These are phyloP conservation scores for Parastagonospora nodorum DNA, from an alignment of 2,329 filamentous ascomycete genomes.

Conservation along the genomic window DNA sequence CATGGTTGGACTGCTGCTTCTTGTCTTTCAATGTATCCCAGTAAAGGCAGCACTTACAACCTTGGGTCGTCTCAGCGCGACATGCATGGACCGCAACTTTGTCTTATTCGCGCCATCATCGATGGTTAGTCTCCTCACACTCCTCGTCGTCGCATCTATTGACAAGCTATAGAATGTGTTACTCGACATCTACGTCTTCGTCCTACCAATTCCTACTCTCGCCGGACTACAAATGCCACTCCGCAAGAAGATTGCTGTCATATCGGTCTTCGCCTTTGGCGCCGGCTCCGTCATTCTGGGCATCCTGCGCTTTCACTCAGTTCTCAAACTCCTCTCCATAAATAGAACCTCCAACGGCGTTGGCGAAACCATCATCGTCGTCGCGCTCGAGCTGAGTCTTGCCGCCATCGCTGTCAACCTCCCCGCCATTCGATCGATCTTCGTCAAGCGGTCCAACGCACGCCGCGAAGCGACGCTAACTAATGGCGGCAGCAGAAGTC, in stretches of 20 bases:
- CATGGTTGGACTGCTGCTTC: constrained; percentile 31
- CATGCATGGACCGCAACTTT: constrained; percentile 29
- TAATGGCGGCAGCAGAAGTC: background rate
- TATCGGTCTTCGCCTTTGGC: constrained; percentile 36
- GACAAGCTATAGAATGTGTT: constrained; percentile 17
- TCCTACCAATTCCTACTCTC: constrained; percentile 24
- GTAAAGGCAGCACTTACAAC: constrained; percentile 34
- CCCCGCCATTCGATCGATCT: constrained; percentile 14
- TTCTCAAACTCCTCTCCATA: constrained; percentile 25
- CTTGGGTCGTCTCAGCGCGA: constrained; percentile 21
- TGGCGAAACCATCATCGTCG: constrained; percentile 40
- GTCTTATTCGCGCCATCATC: constrained; percentile 35
- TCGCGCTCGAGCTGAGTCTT: constrained; percentile 37
- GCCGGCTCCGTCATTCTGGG: constrained; percentile 29
- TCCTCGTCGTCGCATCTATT: background rate
- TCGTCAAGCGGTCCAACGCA: background rate
- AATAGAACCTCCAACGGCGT: constrained; percentile 33
- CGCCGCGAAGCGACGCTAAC: background rate
- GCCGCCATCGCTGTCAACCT: constrained; percentile 42
- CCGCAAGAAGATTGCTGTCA: constrained; percentile 21
- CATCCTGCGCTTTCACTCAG: constrained; percentile 22
- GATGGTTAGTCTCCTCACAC: constrained; percentile 12
- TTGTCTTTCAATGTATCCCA: constrained; percentile 38
- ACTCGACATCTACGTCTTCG: constrained; percentile 26
- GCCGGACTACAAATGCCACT: constrained; percentile 20